Evolutionary conservation across 2,329 filamentous ascomycete species (phyloP).

Genomic region (Colletotrichum sansevieriae): DNA sequence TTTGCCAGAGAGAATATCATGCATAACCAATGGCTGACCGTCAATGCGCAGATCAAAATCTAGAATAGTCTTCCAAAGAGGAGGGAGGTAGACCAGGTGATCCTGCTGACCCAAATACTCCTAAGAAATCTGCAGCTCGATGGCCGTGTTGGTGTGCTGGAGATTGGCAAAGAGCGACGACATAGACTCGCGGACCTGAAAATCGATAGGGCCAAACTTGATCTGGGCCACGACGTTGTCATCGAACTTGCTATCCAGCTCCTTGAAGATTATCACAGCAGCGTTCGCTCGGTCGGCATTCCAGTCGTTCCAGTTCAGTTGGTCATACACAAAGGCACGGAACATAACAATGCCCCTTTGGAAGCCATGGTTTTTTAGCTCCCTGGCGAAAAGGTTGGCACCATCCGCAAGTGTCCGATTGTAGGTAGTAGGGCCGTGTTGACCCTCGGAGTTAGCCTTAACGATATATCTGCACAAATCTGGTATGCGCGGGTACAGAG

Average conservation of each 20-base stretch:
- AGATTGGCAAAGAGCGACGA: constrained; percentile 73
- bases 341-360: constrained; percentile 72
- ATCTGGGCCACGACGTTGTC: constrained; percentile 80
- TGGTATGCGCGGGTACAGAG: constrained; percentile 71
- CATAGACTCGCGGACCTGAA: constrained; percentile 77
- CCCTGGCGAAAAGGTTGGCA: constrained; percentile 75
- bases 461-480: constrained; percentile 78
- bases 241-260: constrained; percentile 74
- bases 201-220: constrained; percentile 81
- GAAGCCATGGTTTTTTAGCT: constrained; percentile 65
- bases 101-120: constrained; percentile 80
- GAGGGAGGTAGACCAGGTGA: constrained; percentile 76
- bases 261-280: constrained; percentile 75
- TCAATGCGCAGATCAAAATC: constrained; percentile 77
- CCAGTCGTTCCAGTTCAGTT: constrained; percentile 69
- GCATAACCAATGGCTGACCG: constrained; percentile 65
- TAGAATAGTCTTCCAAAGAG: constrained; percentile 76
- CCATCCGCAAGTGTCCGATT: constrained; percentile 77
- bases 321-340: constrained; percentile 78
- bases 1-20: constrained; percentile 71
- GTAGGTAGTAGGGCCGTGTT: constrained; percentile 77
- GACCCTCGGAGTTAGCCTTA: constrained; percentile 80
- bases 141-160: constrained; percentile 60
- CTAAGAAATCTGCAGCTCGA: constrained; percentile 76
- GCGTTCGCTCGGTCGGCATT: constrained; percentile 77